Percentiles rank a stretch among this genome's conserved stretches.
Evolutionary conservation across 192 early-diverging fungal genomes (phyloP).

Genomic region (Geranomyces michiganensis): DNA sequence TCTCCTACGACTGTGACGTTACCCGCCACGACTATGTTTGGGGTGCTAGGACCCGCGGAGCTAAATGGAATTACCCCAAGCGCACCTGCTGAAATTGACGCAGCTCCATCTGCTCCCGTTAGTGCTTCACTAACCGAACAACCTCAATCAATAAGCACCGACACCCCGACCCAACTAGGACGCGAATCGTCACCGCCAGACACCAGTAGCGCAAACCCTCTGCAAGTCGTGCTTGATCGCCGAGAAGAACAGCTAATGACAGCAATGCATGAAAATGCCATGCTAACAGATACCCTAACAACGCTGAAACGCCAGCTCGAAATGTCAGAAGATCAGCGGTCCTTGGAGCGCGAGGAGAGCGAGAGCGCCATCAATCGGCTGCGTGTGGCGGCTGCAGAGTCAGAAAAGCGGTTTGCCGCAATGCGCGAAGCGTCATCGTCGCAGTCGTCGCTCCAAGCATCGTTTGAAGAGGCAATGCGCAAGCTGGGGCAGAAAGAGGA

Average conservation of each 20-base stretch:
- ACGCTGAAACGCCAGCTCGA: slow-evolving; percentile 33
- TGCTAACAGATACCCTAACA: slow-evolving; percentile 36
- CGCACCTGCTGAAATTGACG: too few relatives aligned
- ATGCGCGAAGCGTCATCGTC: background rate
- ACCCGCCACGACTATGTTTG: too few relatives aligned
- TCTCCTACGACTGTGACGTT: too few relatives aligned
- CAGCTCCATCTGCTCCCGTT: too few relatives aligned
- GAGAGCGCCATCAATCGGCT: slow-evolving; percentile 32
- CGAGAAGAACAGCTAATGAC: slow-evolving; percentile 48
- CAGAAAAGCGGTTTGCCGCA: background rate
- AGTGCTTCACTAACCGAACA: too few relatives aligned
- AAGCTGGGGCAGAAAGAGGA: slow-evolving; percentile 44
- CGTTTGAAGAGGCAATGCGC: slow-evolving; percentile 32
- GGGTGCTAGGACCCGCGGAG: too few relatives aligned
- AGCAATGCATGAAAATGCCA: slow-evolving; percentile 42
- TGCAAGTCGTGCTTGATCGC: slow-evolving; percentile 31
- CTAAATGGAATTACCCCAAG: too few relatives aligned
- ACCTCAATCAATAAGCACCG: too few relatives aligned
- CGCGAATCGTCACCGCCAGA: background rate
- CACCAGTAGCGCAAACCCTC: background rate
- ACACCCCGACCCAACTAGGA: too few relatives aligned
- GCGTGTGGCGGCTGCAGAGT: background rate
- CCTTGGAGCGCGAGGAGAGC: slow-evolving; percentile 20
- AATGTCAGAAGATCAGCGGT: slow-evolving; percentile 18
- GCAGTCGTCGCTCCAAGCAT: slow-evolving; percentile 17